Evolutionary conservation across 2,329 filamentous ascomycete species (phyloP).

Genomic region (Fusarium marasasianum): DNA sequence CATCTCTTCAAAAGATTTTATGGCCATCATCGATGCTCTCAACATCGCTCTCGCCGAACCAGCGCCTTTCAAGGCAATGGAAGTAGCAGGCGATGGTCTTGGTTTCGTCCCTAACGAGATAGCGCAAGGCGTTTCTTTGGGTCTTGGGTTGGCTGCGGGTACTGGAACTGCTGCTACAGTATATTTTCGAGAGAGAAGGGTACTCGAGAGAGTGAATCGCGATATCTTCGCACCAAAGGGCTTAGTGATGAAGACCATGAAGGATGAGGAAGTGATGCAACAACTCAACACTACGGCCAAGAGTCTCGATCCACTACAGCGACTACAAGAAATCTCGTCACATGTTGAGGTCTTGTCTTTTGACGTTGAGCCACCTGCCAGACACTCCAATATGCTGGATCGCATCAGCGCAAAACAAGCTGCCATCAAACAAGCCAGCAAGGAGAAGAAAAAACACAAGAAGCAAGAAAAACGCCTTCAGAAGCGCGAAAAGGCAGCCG

Average conservation of each 20-base stretch:
- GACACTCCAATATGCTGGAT: constrained; percentile 1
- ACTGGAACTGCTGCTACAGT: constrained; percentile 3
- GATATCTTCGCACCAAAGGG: constrained; percentile 7
- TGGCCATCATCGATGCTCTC: neutral
- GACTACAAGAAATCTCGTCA: neutral
- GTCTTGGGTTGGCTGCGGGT: constrained; percentile 5
- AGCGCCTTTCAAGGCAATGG: constrained; percentile 1
- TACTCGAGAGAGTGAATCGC: neutral
- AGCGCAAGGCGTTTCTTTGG: constrained; percentile 1
- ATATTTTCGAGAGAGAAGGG: constrained; percentile 8
- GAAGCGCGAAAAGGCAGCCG: neutral
- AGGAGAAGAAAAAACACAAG: constrained; percentile 1
- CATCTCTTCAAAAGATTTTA: neutral
- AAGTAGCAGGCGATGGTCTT: neutral
- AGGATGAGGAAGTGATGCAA: constrained; percentile 11
- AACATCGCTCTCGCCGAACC: constrained; percentile 9
- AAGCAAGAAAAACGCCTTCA: neutral
- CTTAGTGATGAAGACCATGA: constrained; percentile 3
- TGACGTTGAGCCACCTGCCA: neutral
- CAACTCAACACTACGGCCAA: neutral
- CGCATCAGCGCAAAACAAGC: constrained; percentile 21
- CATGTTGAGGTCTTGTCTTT: neutral
- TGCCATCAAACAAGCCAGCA: neutral
- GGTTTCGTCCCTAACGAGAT: constrained; percentile 5
- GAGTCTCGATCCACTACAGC: constrained; percentile 4